Percentiles rank a stretch among this genome's conserved stretches.
phyloP scores from a whole-genome alignment of 169 alveolate species.

The Plasmodium malariae region DNA sequence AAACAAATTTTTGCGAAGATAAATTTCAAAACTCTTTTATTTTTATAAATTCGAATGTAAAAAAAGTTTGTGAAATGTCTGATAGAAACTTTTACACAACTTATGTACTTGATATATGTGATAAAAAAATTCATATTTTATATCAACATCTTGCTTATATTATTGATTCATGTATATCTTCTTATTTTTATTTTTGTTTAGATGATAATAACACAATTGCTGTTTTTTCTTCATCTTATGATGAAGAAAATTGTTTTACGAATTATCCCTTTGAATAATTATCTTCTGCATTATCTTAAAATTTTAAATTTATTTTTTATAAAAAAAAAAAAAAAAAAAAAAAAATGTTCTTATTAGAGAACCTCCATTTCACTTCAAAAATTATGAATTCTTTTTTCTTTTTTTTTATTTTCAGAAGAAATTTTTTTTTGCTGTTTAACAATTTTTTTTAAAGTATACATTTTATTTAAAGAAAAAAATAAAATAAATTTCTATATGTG shows the following conservation, averaged over 20 bases:
- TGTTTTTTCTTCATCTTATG: conserved; percentile 18
- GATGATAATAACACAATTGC: conserved; percentile 64
- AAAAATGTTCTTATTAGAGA: too few species aligned
- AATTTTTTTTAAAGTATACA: too few species aligned
- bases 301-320: too few species aligned
- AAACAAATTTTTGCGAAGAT: conserved; percentile 24
- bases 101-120: conserved; percentile 21
- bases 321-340: too few species aligned
- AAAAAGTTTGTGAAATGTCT: conserved; percentile 57
- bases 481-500: too few species aligned
- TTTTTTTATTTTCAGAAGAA: too few species aligned
- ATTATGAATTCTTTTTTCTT: too few species aligned
- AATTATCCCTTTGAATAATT: too few species aligned
- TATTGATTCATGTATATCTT: conserved; percentile 58
- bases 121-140: conserved; percentile 51
- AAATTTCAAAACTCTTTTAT: conserved; percentile 1
- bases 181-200: conserved; percentile 55
- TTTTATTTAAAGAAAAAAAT: too few species aligned
- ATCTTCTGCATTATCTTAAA: too few species aligned
- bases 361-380: too few species aligned
- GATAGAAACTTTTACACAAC: conserved; percentile 72
- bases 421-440: too few species aligned
- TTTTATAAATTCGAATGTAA: conserved; percentile 69
- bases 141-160: conserved; percentile 55
- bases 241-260: conserved; percentile 11